These are phyloP conservation scores for Bassia scoparia DNA, from an alignment of 148 eudicot species.

Conservation along the genomic window DNA sequence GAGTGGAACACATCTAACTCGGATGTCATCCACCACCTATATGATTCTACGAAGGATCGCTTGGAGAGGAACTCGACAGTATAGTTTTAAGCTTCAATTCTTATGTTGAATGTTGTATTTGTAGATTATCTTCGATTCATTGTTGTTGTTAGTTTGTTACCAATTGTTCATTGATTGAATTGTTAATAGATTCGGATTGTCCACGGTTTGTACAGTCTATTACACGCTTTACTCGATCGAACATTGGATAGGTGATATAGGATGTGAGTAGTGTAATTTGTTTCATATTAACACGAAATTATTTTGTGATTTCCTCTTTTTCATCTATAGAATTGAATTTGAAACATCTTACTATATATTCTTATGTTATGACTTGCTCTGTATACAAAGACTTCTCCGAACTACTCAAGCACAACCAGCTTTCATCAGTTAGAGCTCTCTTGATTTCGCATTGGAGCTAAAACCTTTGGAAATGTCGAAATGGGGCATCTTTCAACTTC, in stretches of 20 bases:
- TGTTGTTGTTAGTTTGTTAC: conserved; percentile 19
- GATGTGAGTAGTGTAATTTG: conserved; percentile 14
- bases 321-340: background rate
- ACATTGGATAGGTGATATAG: conserved; percentile 3
- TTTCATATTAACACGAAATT: background rate
- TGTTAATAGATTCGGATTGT: conserved; percentile 22
- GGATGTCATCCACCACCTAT: conserved; percentile 14
- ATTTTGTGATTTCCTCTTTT: background rate
- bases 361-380: background rate
- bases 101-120: conserved; percentile 13
- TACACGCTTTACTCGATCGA: conserved; percentile 16
- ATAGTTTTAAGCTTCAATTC: conserved; percentile 25
- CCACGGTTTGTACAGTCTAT: conserved; percentile 17
- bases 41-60: conserved; percentile 13
- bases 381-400: background rate
- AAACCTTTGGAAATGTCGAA: no score
- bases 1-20: conserved; percentile 4
- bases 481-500: no score
- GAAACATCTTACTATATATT: background rate
- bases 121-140: conserved; percentile 23
- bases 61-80: conserved; percentile 19
- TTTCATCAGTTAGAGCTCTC: background rate
- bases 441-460: no score
- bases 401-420: background rate
- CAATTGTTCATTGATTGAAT: conserved; percentile 16